Conservation (phyloP, 1,139 yeast genomes). For the Suhomyces bolitotheri region DNA sequence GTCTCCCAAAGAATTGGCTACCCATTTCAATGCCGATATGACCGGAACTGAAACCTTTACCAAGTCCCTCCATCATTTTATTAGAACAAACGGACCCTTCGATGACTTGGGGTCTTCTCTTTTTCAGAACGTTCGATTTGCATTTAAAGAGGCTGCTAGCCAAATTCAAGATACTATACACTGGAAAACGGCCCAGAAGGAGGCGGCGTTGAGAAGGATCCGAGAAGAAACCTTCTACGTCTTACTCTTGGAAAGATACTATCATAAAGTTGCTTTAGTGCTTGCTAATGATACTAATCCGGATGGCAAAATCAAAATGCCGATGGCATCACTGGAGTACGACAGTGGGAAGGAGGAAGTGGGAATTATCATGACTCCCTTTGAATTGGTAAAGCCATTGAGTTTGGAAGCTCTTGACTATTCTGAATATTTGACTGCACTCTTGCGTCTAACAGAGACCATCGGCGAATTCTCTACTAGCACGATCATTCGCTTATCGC, state of each 20-base stretch:
- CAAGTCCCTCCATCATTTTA: background rate
- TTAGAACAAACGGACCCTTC: background rate
- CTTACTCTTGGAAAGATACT: conserved; percentile 23
- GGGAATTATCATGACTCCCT: conserved; percentile 25
- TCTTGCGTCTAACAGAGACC: conserved; percentile 27
- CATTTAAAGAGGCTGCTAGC: background rate
- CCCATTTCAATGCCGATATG: background rate
- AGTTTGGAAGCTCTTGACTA: conserved; percentile 20
- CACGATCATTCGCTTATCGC: conserved; percentile 27
- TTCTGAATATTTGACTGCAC: conserved; percentile 24
- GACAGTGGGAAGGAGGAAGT: background rate
- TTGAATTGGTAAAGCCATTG: conserved; percentile 18
- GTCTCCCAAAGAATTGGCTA: conserved; percentile 4
- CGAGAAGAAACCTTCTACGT: conserved; percentile 25
- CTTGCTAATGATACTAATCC: background rate
- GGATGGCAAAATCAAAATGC: conserved; percentile 4
- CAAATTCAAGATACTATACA: background rate
- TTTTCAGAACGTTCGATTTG: background rate
- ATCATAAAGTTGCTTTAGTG: conserved; percentile 6
- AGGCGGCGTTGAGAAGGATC: conserved; percentile 21
- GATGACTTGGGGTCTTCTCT: background rate
- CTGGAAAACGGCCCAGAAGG: conserved; percentile 23
- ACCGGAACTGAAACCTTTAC: background rate
- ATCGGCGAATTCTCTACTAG: conserved; percentile 33
- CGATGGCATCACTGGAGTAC: conserved; percentile 6